These are phyloP conservation scores for Amanita muscaria DNA, from an alignment of 768 basidiomycete genomes.

Conservation along the genomic window DNA sequence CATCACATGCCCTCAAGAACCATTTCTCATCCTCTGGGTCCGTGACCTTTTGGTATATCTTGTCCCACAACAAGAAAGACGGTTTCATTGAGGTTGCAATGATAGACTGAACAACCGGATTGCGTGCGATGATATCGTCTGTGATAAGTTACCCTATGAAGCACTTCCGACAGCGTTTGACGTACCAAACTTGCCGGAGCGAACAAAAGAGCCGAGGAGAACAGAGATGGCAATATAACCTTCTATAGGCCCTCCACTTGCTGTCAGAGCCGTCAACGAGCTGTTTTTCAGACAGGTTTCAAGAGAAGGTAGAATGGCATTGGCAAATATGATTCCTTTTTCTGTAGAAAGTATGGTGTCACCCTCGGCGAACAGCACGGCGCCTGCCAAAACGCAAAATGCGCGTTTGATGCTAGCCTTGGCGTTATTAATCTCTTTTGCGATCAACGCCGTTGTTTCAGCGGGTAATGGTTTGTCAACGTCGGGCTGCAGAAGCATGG, in stretches of 20 bases:
- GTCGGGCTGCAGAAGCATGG: slow-evolving; percentile 32
- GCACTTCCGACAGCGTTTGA: slow-evolving; percentile 4
- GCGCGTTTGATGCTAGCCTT: slow-evolving; percentile 57
- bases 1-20: slow-evolving; percentile 62
- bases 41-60: slow-evolving; percentile 67
- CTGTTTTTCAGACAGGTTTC: slow-evolving; percentile 65
- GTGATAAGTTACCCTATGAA: slow-evolving; percentile 1
- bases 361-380: slow-evolving; percentile 42
- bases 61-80: slow-evolving; percentile 83
- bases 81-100: slow-evolving; percentile 52
- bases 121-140: slow-evolving; percentile 41
- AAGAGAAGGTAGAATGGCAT: slow-evolving; percentile 47
- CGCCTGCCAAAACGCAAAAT: slow-evolving; percentile 55
- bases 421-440: slow-evolving; percentile 61
- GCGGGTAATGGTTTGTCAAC: slow-evolving; percentile 30
- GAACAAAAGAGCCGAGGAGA: slow-evolving; percentile 52
- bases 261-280: slow-evolving; percentile 48
- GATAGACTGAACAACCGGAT: slow-evolving; percentile 40
- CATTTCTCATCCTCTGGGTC: slow-evolving; percentile 60
- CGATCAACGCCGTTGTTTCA: slow-evolving; percentile 40
- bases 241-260: slow-evolving; percentile 64
- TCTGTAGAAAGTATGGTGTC: slow-evolving; percentile 31
- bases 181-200: slow-evolving; percentile 46
- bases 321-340: slow-evolving; percentile 43
- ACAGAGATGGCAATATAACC: slow-evolving; percentile 72